Evolutionary conservation across 2,329 filamentous ascomycete species (phyloP).

Genomic region (Fusarium coffeatum): DNA sequence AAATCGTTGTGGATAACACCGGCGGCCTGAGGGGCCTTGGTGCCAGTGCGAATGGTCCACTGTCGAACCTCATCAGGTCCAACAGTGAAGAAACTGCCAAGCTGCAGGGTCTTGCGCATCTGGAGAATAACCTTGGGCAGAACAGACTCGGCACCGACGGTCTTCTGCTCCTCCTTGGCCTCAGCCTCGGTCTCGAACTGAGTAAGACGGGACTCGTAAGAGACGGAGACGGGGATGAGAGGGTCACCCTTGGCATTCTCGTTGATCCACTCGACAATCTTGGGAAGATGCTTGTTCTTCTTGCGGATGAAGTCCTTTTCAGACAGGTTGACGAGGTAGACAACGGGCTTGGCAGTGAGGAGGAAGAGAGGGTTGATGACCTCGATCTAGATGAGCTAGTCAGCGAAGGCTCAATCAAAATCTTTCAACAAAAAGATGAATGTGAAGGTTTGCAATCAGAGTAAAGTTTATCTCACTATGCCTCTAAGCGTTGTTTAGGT

Average conservation of each 20-base stretch:
- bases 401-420: slow-evolving; percentile 35
- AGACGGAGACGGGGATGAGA: slow-evolving; percentile 92
- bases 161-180: slow-evolving; percentile 88
- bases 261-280: slow-evolving; percentile 96
- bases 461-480: slow-evolving; percentile 85
- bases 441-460: slow-evolving; percentile 66
- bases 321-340: slow-evolving; percentile 96
- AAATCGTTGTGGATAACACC: slow-evolving; percentile 99
- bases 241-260: slow-evolving; percentile 87
- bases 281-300: slow-evolving; percentile 98
- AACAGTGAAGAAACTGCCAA: slow-evolving; percentile 97
- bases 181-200: slow-evolving; percentile 81
- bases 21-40: slow-evolving; percentile 96
- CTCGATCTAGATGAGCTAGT: slow-evolving; percentile 75
- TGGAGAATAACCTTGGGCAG: slow-evolving; percentile 91
- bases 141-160: slow-evolving; percentile 84
- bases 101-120: slow-evolving; percentile 91
- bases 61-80: slow-evolving; percentile 96
- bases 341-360: slow-evolving; percentile 94
- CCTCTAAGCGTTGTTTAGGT: slow-evolving; percentile 76
- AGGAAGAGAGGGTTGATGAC: slow-evolving; percentile 97
- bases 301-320: slow-evolving; percentile 97
- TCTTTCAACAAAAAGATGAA: slow-evolving; percentile 7
- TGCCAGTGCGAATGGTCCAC: slow-evolving; percentile 96
- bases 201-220: slow-evolving; percentile 91